Conservation (phyloP, 176 grass and related monocot species). For the Hyparrhenia diplandra region DNA sequence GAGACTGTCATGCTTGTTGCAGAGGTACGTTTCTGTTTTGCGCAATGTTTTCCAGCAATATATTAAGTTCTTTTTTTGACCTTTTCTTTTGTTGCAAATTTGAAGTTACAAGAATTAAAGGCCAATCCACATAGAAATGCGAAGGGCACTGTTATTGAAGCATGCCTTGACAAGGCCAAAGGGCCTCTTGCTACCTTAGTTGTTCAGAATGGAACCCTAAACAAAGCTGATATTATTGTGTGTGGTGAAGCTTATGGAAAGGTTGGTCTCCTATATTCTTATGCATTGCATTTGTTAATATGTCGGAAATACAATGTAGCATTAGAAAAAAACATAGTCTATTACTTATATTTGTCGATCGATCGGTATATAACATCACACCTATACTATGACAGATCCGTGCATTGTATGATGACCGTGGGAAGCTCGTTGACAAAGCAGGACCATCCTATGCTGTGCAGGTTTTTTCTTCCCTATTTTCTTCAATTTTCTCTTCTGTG, state of each 20-base stretch:
- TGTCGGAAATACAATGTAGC: conserved; percentile 8
- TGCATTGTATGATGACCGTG: conserved; percentile 94
- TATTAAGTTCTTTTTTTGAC: conserved; percentile 23
- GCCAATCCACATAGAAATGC: conserved; percentile 95
- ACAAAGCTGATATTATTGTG: conserved; percentile 80
- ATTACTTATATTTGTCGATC: conserved; percentile 25
- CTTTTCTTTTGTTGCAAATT: conserved; percentile 32
- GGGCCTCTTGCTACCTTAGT: conserved; percentile 76
- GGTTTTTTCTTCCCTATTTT: conserved; percentile 35
- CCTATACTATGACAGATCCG: conserved; percentile 57
- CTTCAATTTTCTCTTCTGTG: background rate
- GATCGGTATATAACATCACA: conserved; percentile 23
- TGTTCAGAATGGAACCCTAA: conserved; percentile 95
- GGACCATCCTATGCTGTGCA: conserved; percentile 89
- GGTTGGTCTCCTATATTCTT: conserved; percentile 49
- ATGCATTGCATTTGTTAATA: background rate
- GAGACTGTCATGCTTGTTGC: conserved; percentile 96
- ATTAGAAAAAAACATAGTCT: conserved; percentile 6
- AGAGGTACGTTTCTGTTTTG: conserved; percentile 53
- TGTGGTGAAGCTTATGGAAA: conserved; percentile 96
- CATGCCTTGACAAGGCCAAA: conserved; percentile 88
- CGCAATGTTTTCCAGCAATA: conserved; percentile 20
- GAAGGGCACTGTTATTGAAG: conserved; percentile 93
- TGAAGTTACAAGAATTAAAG: conserved; percentile 98
- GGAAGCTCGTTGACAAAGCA: conserved; percentile 70